A percentile compares a stretch with the other conserved stretches of the same genome.
These are phyloP conservation scores for Iberis pinnata DNA, from an alignment of 345 rosid genomes.

Conservation along the genomic window DNA sequence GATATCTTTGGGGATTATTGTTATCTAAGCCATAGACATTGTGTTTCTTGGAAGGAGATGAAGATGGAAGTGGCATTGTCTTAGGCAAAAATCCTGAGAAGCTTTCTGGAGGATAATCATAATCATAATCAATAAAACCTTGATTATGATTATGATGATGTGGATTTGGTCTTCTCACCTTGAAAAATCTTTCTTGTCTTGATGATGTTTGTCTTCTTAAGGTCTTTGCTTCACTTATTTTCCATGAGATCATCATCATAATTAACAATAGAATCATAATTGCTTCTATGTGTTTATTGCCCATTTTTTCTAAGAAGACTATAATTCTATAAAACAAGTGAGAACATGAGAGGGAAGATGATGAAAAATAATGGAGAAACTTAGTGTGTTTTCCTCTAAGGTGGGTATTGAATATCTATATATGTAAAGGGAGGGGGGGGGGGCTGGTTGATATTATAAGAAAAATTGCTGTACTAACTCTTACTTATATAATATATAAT, in stretches of 20 bases:
- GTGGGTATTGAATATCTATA: conserved; percentile 18
- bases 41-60: conserved; percentile 69
- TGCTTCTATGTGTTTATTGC: conserved; percentile 18
- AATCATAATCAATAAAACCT: conserved; percentile 17
- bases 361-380: conserved; percentile 9
- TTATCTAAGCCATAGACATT: conserved; percentile 44
- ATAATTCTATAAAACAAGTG: conserved; percentile 7
- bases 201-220: conserved; percentile 24
- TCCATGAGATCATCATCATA: conserved; percentile 26
- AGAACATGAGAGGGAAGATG: conserved; percentile 7
- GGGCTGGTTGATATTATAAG: conserved; percentile 16
- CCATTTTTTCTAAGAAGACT: conserved; percentile 13
- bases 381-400: conserved; percentile 14
- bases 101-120: conserved; percentile 30
- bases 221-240: conserved; percentile 23
- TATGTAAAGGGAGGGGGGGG: too few relatives aligned
- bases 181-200: conserved; percentile 31
- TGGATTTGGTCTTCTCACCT: conserved; percentile 27
- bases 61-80: conserved; percentile 51
- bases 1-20: conserved; percentile 19
- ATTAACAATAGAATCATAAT: conserved; percentile 17
- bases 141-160: conserved; percentile 9
- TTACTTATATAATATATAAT: background rate
- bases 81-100: conserved; percentile 50
- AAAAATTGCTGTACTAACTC: conserved; percentile 7